Evolutionary conservation across 345 rosid genomes (phyloP).

Genomic region (Gossypium longicalyx): DNA sequence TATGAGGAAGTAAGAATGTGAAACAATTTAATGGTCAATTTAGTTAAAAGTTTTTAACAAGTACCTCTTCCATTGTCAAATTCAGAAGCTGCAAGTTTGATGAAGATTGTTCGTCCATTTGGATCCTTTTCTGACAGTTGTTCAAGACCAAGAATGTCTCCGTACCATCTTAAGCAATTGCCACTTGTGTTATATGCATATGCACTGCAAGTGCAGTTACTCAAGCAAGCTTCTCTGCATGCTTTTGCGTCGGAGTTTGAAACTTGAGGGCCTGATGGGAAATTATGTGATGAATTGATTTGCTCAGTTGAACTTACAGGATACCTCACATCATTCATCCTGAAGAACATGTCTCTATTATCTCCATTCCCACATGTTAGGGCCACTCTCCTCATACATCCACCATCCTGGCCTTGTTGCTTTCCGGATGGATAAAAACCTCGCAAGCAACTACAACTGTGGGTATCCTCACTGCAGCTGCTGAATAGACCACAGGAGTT

Average conservation of each 20-base stretch:
- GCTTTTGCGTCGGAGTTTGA: not conserved
- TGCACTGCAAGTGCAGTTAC: conserved; percentile 16
- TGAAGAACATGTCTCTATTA: conserved; percentile 7
- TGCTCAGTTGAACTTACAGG: not conserved
- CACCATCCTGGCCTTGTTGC: conserved; percentile 31
- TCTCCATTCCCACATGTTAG: conserved; percentile 27
- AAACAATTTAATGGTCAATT: not conserved
- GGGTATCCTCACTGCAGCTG: conserved; percentile 17
- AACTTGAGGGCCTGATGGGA: not conserved
- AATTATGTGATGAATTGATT: not conserved
- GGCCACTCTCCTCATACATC: conserved; percentile 29
- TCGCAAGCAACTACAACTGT: conserved; percentile 31
- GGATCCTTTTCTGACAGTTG: not conserved
- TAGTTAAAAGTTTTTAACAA: not conserved
- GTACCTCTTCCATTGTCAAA: conserved; percentile 14
- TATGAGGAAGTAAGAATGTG: not conserved
- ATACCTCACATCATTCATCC: conserved; percentile 2
- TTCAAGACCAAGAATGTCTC: not conserved
- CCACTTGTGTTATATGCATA: conserved; percentile 16
- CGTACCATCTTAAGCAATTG: conserved; percentile 10
- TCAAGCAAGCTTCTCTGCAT: conserved; percentile 15
- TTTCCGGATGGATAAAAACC: conserved; percentile 31
- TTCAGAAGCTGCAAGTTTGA: conserved; percentile 19
- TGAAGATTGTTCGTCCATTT: not conserved
- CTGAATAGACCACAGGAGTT: conserved; percentile 12